A percentile compares a stretch with the other conserved stretches of the same genome.
These are phyloP conservation scores for Claviceps monticola DNA, from an alignment of 2,329 filamentous ascomycete genomes.

Conservation along the genomic window DNA sequence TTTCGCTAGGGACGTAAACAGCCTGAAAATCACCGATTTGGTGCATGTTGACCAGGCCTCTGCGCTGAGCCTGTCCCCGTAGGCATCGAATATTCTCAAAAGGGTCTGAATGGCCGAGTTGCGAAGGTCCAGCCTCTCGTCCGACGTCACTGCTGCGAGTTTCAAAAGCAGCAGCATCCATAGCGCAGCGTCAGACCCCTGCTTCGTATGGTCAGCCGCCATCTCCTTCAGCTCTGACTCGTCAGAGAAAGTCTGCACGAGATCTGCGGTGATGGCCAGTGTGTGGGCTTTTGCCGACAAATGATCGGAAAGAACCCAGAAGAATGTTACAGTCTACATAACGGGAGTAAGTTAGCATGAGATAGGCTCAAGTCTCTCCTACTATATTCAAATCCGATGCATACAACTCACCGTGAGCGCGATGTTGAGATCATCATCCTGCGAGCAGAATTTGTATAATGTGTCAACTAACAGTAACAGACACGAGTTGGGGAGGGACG, in stretches of 20 bases:
- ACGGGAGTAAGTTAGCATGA: neutral
- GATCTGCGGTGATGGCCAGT: conserved; percentile 42
- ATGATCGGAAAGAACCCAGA: conserved; percentile 90
- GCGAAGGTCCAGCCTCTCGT: conserved; percentile 60
- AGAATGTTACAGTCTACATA: conserved; percentile 71
- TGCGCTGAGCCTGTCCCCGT: conserved; percentile 64
- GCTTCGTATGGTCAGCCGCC: conserved; percentile 43
- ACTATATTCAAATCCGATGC: neutral
- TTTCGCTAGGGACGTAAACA: conserved; percentile 55
- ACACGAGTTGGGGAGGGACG: conserved; percentile 55
- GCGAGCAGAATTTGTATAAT: conserved; percentile 76
- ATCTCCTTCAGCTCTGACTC: conserved; percentile 38
- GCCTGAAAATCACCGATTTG: conserved; percentile 64
- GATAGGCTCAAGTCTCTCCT: neutral
- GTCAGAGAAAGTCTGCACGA: conserved; percentile 35
- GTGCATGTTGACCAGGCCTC: conserved; percentile 77
- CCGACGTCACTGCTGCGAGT: conserved; percentile 56
- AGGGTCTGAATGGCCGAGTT: conserved; percentile 87
- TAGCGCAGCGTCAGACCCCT: conserved; percentile 53
- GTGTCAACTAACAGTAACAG: conserved; percentile 72
- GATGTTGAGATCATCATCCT: conserved; percentile 87
- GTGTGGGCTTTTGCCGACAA: conserved; percentile 47
- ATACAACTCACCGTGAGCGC: conserved; percentile 58
- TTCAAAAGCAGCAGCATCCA: conserved; percentile 67
- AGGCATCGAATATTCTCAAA: conserved; percentile 81